Conservation (phyloP, 805 yeast species). For the Torulaspora gathmanii region DNA sequence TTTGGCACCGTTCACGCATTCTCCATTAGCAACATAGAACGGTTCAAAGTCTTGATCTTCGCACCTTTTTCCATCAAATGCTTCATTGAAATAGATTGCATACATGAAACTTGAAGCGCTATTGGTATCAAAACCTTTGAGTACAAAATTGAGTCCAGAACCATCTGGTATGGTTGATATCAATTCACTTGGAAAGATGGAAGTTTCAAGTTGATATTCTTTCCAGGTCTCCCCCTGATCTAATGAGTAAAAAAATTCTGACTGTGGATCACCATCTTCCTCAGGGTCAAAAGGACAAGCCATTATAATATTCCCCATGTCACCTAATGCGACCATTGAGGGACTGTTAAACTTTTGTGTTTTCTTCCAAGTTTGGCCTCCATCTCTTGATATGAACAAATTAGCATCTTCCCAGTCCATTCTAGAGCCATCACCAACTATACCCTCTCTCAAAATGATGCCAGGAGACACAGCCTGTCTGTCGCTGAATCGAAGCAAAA, state of each 20-base stretch:
- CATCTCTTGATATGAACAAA: slow-evolving; percentile 69
- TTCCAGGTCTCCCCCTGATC: slow-evolving; percentile 74
- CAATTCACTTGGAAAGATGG: slow-evolving; percentile 41
- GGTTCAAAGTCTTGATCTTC: slow-evolving; percentile 56
- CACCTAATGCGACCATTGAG: slow-evolving; percentile 59
- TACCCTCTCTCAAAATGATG: slow-evolving; percentile 30
- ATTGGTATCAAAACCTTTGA: slow-evolving; percentile 39
- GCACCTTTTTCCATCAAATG: slow-evolving; percentile 45
- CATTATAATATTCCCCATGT: slow-evolving; percentile 67
- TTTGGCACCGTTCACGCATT: slow-evolving; percentile 65
- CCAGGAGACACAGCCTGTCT: slow-evolving; percentile 52
- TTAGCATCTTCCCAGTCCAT: slow-evolving; percentile 16
- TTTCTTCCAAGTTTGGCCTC: slow-evolving; percentile 67
- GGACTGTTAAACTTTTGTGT: slow-evolving; percentile 45
- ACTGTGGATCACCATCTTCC: slow-evolving; percentile 35
- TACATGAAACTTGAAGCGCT: slow-evolving; percentile 24
- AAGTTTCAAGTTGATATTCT: slow-evolving; percentile 43
- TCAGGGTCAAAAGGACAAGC: slow-evolving; percentile 47
- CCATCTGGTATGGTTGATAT: slow-evolving; percentile 62
- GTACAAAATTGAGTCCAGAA: slow-evolving; percentile 53
- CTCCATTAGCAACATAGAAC: slow-evolving; percentile 40
- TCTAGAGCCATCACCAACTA: slow-evolving; percentile 16
- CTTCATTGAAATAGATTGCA: slow-evolving; percentile 51
- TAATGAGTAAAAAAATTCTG: slow-evolving; percentile 49
- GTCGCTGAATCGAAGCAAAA: slow-evolving; percentile 32